Base-by-base conservation (phyloP, 208 protist genomes). In the Tritrichomonas foetus region DNA sequence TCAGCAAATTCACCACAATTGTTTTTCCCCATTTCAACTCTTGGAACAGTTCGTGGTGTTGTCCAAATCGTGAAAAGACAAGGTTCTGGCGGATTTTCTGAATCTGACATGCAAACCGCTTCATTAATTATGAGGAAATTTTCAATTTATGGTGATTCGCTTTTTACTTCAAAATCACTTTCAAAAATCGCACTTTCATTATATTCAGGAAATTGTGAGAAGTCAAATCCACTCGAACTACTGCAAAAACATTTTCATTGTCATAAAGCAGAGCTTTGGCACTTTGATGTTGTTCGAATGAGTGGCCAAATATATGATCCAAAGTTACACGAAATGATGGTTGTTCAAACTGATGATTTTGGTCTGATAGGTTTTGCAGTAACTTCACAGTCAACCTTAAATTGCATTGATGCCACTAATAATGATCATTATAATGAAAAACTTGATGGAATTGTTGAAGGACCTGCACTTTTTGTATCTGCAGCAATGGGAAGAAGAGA, bases 1-100 rank as follows among this genome's bases (percentile, higher is more conserved):
- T 20, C 74, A n/a, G 39, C 41, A 82, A 82, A 82, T 82, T 82
- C 74, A 11, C 74, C 74, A 22, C 41, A 47, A 82, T 49, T 82
- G 16, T 82, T 82, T 25, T 82, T 82, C 74, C 74, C 74, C n/a
- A 16, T 82, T 50, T 20, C 74, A 20, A 82, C 33, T 44, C 53
- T 61, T 61, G 53, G 53, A 16, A 61, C 53, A 22, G 53, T 61
- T 61, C 30, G 74, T n/a, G 74, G 33, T 82, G 74, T 82, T 82
- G 74, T 82, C 0, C 74, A 82, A 41, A 39, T 82, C 14, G 74
- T 82, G 3, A 82, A 39, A 82, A 30, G 74, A 22, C 33, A 39
- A 25, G 41, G 41, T 30, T 47, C 33, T 30, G 74, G 74, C n/a
- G 74, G 74, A n/a, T 82, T 82, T 41, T 50, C 33, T 82, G 74